phyloP scores from a whole-genome alignment of 495 filamentous ascomycete genomes.

The Daldinia grandis region DNA sequence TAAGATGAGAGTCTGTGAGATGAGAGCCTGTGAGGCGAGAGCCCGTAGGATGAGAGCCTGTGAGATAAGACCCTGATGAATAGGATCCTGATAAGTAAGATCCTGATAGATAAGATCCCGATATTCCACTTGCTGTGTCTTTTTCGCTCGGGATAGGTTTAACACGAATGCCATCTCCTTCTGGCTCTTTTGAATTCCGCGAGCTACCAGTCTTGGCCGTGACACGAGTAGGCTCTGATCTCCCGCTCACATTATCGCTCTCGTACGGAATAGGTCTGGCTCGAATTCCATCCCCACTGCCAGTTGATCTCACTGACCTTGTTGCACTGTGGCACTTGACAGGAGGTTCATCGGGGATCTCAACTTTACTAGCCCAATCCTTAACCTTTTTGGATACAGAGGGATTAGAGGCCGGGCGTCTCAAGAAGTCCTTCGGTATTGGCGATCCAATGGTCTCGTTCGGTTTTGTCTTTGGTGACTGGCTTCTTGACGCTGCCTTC shows the following conservation, averaged over 20 bases:
- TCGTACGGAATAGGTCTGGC: constrained; percentile 30
- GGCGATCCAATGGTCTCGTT: constrained; percentile 51
- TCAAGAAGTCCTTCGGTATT: constrained; percentile 62
- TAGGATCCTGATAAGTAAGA: neutral
- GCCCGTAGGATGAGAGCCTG: neutral
- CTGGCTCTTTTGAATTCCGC: constrained; percentile 34
- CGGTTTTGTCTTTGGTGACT: constrained; percentile 45
- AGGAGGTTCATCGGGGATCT: constrained; percentile 45
- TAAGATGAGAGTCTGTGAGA: neutral
- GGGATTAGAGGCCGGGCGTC: constrained; percentile 58
- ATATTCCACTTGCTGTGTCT: constrained; percentile 23
- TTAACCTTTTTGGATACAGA: constrained; percentile 59
- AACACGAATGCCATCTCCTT: constrained; percentile 49
- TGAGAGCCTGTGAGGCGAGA: no score
- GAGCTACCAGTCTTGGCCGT: constrained; percentile 18
- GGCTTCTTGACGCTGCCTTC: constrained; percentile 53
- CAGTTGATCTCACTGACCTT: constrained; percentile 33
- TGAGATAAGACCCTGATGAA: neutral
- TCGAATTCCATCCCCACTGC: constrained; percentile 43
- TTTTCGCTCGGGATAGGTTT: constrained; percentile 39
- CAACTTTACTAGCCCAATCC: constrained; percentile 60
- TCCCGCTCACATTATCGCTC: constrained; percentile 33
- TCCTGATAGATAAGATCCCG: constrained; percentile 11
- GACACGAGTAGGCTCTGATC: constrained; percentile 20
- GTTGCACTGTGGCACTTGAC: constrained; percentile 20